Evolutionary conservation across 139 green algal genomes (phyloP), one percentile per base, ranked within the genome.

Genomic region (Microglena sp.): DNA sequence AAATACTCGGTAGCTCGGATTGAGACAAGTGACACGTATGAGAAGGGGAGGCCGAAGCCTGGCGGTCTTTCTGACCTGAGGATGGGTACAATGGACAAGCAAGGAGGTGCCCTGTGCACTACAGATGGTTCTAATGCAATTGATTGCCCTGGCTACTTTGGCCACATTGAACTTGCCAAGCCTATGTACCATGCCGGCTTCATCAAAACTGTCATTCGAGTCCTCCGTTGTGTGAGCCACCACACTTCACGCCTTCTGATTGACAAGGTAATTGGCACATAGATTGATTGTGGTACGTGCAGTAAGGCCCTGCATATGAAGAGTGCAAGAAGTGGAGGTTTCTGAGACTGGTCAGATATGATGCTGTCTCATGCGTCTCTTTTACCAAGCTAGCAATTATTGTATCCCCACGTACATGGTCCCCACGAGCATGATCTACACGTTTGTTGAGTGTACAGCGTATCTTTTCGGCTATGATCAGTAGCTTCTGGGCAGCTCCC

Each of bases 131-230:
- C 72, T 15, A 72, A 77, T 45, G 61, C 82, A 26, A 74, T 85
- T 45, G 89, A 98, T 63, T 98, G 87, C 67, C 94, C 94, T 0
- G 94, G 94, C 2, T 93, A 98, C 72, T 99, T 99, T 79, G 94
- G 94, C 6, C 92, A 97, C 82, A 84, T 98, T 33, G 89, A 95
- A 68, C 84, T 99, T 27, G 90, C 90, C 26, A 88, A 94, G 70
- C 92, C 94, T 5, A 88, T 98, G 73, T 98, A 88, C 68, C 94
- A 99, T 72, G 79, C 90, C 33, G 90, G 92, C 50, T 99, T 98
- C 80, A 84, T 97, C 27, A 93, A 92, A 59, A 95, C 84, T 0
- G 87, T 99, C 4, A 71, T 99, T 18, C 87, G 84, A 0, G 83
- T 96, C 40, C 76, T 99, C 59, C 85, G 94, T 27, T 98, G 93